These are phyloP conservation scores for Aspergillus olivimuriae DNA, from an alignment of 495 filamentous ascomycete genomes.

Conservation along the genomic window DNA sequence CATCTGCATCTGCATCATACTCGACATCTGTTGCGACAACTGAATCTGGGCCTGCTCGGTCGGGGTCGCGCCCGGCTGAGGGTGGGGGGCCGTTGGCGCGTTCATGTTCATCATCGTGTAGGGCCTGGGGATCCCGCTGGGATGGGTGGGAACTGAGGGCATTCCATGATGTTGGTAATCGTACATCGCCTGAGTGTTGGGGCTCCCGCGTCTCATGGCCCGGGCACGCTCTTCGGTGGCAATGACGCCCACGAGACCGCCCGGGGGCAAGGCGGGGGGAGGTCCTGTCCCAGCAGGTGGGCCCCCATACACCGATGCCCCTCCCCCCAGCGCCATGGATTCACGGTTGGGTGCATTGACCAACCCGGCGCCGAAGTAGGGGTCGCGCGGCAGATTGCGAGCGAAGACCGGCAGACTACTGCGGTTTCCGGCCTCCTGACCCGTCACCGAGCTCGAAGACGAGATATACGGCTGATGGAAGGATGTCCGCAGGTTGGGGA, in stretches of 20 bases:
- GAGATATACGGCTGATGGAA: conserved; percentile 28
- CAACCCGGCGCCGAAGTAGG: conserved; percentile 78
- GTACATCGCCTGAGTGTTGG: conserved; percentile 52
- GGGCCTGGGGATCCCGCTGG: conserved; percentile 33
- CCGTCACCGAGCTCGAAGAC: conserved; percentile 38
- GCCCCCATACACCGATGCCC: conserved; percentile 50
- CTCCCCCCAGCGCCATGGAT: conserved; percentile 60
- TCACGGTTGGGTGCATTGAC: conserved; percentile 71
- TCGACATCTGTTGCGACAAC: conserved; percentile 80
- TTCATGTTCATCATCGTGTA: conserved; percentile 44
- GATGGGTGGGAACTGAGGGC: conserved; percentile 22
- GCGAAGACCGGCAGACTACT: conserved; percentile 75
- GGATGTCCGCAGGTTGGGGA: conserved; percentile 42
- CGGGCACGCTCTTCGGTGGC: conserved; percentile 72
- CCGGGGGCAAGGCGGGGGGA: conserved; percentile 43
- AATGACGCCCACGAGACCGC: conserved; percentile 88
- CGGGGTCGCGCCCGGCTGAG: conserved; percentile 31
- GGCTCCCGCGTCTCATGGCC: conserved; percentile 73
- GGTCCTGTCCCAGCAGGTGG: conserved; percentile 34
- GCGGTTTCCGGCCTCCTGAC: conserved; percentile 34
- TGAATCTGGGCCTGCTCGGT: conserved; percentile 75
- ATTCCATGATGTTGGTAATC: conserved; percentile 32
- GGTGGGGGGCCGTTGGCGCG: conserved; percentile 26
- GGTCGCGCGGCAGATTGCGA: conserved; percentile 77
- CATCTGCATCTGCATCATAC: conserved; percentile 93